A percentile compares a stretch with the other conserved stretches of the same genome.
Evolutionary conservation across 805 yeast genomes (phyloP).

Genomic region (Scheffersomyces lignosus): DNA sequence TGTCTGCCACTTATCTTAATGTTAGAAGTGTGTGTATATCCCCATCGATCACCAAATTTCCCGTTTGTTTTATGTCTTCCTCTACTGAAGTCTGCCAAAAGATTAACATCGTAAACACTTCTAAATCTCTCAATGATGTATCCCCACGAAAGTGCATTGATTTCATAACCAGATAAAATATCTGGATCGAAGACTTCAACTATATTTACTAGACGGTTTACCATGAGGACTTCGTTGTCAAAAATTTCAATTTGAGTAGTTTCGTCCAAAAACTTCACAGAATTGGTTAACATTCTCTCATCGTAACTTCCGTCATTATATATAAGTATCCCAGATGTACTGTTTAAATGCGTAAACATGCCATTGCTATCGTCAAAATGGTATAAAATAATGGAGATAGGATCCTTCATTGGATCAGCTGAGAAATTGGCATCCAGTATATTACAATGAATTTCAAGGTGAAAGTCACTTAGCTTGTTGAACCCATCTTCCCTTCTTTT

Average conservation of each 20-base stretch:
- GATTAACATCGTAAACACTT: slow-evolving; percentile 46
- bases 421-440: slow-evolving; percentile 41
- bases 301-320: not conserved
- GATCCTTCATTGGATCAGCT: slow-evolving; percentile 70
- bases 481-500: slow-evolving; percentile 40
- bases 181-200: slow-evolving; percentile 80
- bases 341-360: slow-evolving; percentile 10
- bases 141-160: slow-evolving; percentile 86
- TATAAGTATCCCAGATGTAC: slow-evolving; percentile 2
- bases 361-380: slow-evolving; percentile 44
- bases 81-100: slow-evolving; percentile 63
- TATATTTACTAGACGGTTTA: slow-evolving; percentile 53
- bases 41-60: slow-evolving; percentile 72
- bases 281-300: slow-evolving; percentile 1
- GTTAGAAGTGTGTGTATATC: slow-evolving; percentile 73
- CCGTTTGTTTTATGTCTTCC: slow-evolving; percentile 49
- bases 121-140: slow-evolving; percentile 69
- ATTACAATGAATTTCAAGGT: slow-evolving; percentile 67
- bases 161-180: slow-evolving; percentile 81
- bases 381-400: slow-evolving; percentile 64
- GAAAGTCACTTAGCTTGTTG: slow-evolving; percentile 54
- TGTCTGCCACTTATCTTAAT: slow-evolving; percentile 78
- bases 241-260: slow-evolving; percentile 24
- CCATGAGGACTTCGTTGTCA: slow-evolving; percentile 57
- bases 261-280: slow-evolving; percentile 1